phyloP scores from a whole-genome alignment of 441 rosid species.

The Omphalea diandra region DNA sequence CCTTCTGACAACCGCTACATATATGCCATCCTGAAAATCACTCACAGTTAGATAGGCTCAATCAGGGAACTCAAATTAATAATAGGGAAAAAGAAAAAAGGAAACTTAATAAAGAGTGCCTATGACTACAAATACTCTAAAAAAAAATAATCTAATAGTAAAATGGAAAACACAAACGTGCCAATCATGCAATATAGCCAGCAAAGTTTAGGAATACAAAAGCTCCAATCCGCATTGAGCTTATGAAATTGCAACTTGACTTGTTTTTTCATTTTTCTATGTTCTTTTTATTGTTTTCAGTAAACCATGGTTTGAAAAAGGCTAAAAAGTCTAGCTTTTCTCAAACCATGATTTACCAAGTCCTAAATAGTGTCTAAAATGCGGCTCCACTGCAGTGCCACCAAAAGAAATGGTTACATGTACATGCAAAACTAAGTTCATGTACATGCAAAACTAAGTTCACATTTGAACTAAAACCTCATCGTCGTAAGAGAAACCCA shows the following conservation, averaged over 20 bases:
- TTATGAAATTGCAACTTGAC: too few relatives aligned
- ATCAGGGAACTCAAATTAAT: background rate
- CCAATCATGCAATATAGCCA: background rate
- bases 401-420: too few relatives aligned
- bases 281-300: too few relatives aligned
- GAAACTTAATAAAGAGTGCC: background rate
- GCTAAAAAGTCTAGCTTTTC: too few relatives aligned
- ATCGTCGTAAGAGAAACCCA: background rate
- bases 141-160: background rate
- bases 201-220: background rate
- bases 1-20: constrained; percentile 85
- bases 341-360: too few relatives aligned
- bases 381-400: too few relatives aligned
- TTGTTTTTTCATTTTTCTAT: too few relatives aligned
- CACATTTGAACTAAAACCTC: background rate
- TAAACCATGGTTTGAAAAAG: too few relatives aligned
- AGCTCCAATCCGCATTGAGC: too few relatives aligned
- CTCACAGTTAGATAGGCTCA: background rate
- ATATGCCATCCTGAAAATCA: constrained; percentile 93
- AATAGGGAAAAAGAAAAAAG: background rate
- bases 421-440: too few relatives aligned
- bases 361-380: too few relatives aligned
- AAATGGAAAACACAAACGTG: background rate
- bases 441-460: background rate
- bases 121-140: background rate